phyloP scores from a whole-genome alignment of 495 filamentous ascomycete genomes.

The Cairneyella variabilis region DNA sequence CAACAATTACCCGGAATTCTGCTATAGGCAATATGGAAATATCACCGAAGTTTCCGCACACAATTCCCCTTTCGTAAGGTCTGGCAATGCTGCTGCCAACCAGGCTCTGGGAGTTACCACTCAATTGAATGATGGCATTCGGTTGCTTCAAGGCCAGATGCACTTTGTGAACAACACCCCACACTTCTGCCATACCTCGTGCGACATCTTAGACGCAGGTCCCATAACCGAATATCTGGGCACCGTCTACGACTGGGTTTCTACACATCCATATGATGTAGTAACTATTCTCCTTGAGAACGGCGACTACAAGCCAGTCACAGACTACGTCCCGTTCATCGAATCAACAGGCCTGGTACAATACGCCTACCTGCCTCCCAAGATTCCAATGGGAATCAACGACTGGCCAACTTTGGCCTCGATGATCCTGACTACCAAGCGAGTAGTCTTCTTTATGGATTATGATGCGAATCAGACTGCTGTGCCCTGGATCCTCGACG shows the following conservation, averaged over 20 bases:
- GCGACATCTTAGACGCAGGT: conserved; percentile 77
- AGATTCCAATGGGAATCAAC: conserved; percentile 60
- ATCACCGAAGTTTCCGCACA: conserved; percentile 85
- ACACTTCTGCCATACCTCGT: conserved; percentile 76
- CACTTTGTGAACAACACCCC: conserved; percentile 28
- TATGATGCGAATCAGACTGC: conserved; percentile 80
- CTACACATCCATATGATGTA: conserved; percentile 77
- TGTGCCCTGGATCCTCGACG: conserved; percentile 71
- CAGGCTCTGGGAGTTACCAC: conserved; percentile 65
- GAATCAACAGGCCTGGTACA: conserved; percentile 63
- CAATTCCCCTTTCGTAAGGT: conserved; percentile 77
- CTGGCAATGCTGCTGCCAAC: conserved; percentile 65
- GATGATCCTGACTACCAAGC: conserved; percentile 65
- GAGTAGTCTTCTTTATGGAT: conserved; percentile 59
- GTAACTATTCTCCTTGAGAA: conserved; percentile 87
- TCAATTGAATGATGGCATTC: conserved; percentile 86
- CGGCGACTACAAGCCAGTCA: conserved; percentile 42
- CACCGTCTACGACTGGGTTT: conserved; percentile 69
- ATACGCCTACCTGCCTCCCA: conserved; percentile 68
- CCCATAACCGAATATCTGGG: conserved; percentile 72
- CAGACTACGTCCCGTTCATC: conserved; percentile 34
- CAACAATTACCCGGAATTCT: conserved; percentile 84
- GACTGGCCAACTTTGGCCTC: conserved; percentile 83
- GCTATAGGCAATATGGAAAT: conserved; percentile 77
- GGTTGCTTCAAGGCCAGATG: conserved; percentile 87